A percentile compares a stretch with the other conserved stretches of the same genome.
These are phyloP conservation scores for Ulmus americana DNA, from an alignment of 331 rosid genomes.

Conservation along the genomic window DNA sequence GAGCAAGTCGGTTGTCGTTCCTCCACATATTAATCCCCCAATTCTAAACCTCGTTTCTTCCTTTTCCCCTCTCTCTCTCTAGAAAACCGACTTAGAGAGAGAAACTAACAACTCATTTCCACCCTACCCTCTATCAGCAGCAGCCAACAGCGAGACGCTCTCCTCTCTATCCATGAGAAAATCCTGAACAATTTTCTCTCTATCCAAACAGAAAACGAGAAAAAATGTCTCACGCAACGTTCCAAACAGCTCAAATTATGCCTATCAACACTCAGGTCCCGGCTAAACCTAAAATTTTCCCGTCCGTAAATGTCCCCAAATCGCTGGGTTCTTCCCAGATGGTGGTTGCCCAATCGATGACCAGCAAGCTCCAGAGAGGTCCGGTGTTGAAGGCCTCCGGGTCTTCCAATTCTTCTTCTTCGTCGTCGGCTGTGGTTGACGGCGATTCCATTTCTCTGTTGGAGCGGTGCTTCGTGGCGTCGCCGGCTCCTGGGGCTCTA, in stretches of 20 bases:
- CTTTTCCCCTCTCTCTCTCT: conserved; percentile 26
- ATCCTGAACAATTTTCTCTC: conserved; percentile 2
- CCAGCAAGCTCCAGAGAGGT: conserved; percentile 20
- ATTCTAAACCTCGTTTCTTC: neutral
- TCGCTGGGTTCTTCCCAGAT: conserved; percentile 22
- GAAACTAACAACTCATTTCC: neutral
- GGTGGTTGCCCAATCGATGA: conserved; percentile 1
- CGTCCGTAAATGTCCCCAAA: conserved; percentile 17
- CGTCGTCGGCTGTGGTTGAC: conserved; percentile 30
- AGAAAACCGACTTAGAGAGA: conserved; percentile 10
- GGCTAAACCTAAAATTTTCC: conserved; percentile 20
- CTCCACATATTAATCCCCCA: conserved; percentile 17
- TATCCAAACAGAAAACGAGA: conserved; percentile 5
- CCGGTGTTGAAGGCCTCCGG: conserved; percentile 30
- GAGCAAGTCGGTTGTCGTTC: conserved; percentile 22
- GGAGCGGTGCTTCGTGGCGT: conserved; percentile 51
- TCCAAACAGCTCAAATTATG: conserved; percentile 62
- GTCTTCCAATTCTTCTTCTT: conserved; percentile 19
- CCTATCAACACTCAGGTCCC: conserved; percentile 48
- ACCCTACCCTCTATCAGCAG: neutral
- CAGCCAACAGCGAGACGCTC: neutral
- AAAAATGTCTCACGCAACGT: conserved; percentile 58
- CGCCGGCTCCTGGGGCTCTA: conserved; percentile 23
- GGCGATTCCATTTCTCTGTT: conserved; percentile 30
- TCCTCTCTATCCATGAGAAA: conserved; percentile 9